A percentile compares a stretch with the other conserved stretches of the same genome.
phyloP scores from a whole-genome alignment of 176 grass and related monocot species.

The Lolium rigidum region DNA sequence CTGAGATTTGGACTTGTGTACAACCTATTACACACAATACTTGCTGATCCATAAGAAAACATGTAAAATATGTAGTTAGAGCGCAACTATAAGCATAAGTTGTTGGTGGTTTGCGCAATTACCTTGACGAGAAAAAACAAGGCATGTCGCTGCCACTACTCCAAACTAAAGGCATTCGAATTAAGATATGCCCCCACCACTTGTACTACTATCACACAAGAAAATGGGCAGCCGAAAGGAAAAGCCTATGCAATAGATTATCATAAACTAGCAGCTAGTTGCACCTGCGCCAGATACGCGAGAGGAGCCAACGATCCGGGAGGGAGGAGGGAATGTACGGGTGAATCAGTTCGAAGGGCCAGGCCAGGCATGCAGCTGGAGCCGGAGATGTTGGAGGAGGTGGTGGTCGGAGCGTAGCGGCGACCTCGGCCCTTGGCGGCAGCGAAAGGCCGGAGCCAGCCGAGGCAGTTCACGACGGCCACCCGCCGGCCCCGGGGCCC shows the following conservation, averaged over 20 bases:
- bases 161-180: constrained; percentile 4
- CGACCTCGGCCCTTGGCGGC: constrained; percentile 46
- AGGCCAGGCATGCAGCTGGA: neutral
- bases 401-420: neutral
- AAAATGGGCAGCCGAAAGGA: constrained; percentile 37
- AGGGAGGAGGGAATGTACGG: neutral
- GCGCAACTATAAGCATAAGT: too few species aligned
- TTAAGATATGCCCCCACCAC: constrained; percentile 10
- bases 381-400: constrained; percentile 20
- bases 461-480: neutral
- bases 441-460: constrained; percentile 39
- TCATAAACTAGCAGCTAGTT: neutral
- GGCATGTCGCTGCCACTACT: neutral
- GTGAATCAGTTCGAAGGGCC: constrained; percentile 16
- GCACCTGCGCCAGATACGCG: constrained; percentile 7
- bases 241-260: neutral
- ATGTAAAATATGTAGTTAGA: too few species aligned
- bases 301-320: neutral
- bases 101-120: too few species aligned
- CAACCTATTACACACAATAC: too few species aligned
- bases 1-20: too few species aligned
- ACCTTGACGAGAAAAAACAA: neutral
- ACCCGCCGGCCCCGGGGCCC: neutral
- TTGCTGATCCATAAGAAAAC: too few species aligned
- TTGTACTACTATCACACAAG: neutral